Percentiles rank a stretch among this genome's conserved stretches.
Conservation (phyloP, 345 rosid genomes). For the Balakata baccata region DNA sequence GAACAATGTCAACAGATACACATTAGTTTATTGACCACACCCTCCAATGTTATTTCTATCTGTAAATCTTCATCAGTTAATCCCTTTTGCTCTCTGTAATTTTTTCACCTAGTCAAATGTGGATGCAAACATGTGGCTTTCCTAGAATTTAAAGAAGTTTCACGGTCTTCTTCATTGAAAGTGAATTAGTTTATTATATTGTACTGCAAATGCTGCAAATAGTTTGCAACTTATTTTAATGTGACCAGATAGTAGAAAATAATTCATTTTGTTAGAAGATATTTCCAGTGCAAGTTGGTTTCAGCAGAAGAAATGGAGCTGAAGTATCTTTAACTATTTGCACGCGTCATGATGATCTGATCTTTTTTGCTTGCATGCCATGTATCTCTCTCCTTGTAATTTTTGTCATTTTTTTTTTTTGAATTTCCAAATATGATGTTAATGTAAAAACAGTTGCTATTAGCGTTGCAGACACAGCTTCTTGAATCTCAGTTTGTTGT, state of each 20-base stretch:
- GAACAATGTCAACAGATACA: not conserved
- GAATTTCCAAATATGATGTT: conserved; percentile 1
- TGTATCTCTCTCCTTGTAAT: not conserved
- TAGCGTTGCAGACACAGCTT: not conserved
- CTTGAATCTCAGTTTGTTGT: not conserved
- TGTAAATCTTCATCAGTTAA: not conserved
- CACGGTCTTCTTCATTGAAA: not conserved
- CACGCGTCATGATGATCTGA: not conserved
- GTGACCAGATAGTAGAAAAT: not conserved
- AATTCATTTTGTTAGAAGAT: not conserved
- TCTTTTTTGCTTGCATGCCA: not conserved
- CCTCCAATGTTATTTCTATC: not conserved
- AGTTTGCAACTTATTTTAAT: not conserved
- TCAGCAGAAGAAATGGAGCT: not conserved
- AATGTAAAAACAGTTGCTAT: not conserved
- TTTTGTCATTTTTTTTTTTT: not conserved
- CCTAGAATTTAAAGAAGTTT: not conserved
- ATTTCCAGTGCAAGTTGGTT: not conserved
- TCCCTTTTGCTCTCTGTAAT: not conserved
- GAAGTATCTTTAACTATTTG: not conserved
- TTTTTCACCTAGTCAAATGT: not conserved
- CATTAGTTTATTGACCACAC: not conserved
- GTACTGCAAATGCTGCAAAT: not conserved
- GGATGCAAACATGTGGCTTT: not conserved
- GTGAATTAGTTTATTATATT: not conserved